Evolutionary conservation across 192 early-diverging fungal species (phyloP).

Genomic region (Umbelopsis isabellina): DNA sequence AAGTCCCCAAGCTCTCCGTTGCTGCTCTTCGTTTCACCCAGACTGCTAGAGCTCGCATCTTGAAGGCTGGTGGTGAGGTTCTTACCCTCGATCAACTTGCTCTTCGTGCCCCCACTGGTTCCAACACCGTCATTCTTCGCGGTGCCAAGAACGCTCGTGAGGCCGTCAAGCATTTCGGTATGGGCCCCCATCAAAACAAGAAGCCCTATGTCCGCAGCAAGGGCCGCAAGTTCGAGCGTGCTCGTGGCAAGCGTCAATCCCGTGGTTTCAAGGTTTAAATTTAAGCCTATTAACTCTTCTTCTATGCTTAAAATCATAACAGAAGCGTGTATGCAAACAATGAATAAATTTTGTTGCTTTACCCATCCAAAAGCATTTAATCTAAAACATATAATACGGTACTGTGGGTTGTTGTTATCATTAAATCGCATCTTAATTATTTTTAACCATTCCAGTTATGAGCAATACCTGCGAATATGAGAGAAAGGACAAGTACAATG

Average conservation of each 20-base stretch:
- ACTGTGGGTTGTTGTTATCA: too few species aligned
- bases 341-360: slow-evolving; percentile 24
- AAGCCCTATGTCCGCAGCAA: slow-evolving; percentile 96
- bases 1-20: slow-evolving; percentile 94
- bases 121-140: slow-evolving; percentile 94
- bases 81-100: slow-evolving; percentile 99
- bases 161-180: slow-evolving; percentile 99
- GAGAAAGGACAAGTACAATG: too few species aligned
- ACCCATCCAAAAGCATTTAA: slow-evolving; percentile 23
- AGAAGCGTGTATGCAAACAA: slow-evolving; percentile 22
- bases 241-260: slow-evolving; percentile 99
- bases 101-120: slow-evolving; percentile 95
- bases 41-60: slow-evolving; percentile 94
- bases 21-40: slow-evolving; percentile 96
- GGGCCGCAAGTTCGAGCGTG: slow-evolving; percentile 99
- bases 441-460: too few species aligned
- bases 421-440: too few species aligned
- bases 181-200: slow-evolving; percentile 48
- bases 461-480: too few species aligned
- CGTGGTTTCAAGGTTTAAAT: slow-evolving; percentile 95
- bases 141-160: slow-evolving; percentile 94
- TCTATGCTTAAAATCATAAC: slow-evolving; percentile 9
- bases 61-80: slow-evolving; percentile 98
- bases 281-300: slow-evolving; percentile 12
- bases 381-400: background rate